Percentiles rank a stretch among this genome's conserved stretches.
phyloP scores from a whole-genome alignment of 306 rosid genomes.

The Cucurbita argyrosperma region DNA sequence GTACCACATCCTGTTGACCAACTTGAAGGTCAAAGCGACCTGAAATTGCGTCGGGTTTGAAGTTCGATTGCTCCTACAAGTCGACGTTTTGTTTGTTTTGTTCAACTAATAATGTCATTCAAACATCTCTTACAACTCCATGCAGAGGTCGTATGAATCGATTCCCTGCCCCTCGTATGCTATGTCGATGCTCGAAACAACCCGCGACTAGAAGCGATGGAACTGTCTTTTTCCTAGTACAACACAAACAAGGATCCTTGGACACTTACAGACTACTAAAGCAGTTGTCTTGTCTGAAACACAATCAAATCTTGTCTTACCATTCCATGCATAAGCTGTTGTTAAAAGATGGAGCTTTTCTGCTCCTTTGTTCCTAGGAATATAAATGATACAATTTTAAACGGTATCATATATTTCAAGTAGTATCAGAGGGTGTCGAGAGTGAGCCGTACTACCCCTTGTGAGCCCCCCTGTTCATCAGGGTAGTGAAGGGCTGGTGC shows the following conservation, averaged over 20 bases:
- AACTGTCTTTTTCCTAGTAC: constrained; percentile 15
- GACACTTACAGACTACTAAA: background rate
- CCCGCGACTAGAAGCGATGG: constrained; percentile 10
- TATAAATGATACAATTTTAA: constrained; percentile 1
- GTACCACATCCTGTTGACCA: constrained; percentile 21
- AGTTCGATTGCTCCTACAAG: constrained; percentile 28
- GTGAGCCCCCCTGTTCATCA: constrained; percentile 12
- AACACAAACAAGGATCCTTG: background rate
- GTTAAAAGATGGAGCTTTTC: constrained; percentile 21
- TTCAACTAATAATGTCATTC: background rate
- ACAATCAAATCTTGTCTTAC: constrained; percentile 10
- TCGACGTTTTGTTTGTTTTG: background rate
- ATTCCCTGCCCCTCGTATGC: constrained; percentile 18
- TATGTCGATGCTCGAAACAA: constrained; percentile 11
- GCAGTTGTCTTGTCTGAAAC: background rate
- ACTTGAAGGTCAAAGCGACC: constrained; percentile 18
- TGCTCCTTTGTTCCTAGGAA: constrained; percentile 20
- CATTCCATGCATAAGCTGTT: constrained; percentile 21
- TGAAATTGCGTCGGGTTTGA: constrained; percentile 17
- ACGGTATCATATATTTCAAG: background rate
- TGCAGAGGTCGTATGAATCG: constrained; percentile 6
- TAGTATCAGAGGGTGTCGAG: background rate
- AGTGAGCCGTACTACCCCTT: constrained; percentile 12
- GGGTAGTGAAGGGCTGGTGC: constrained; percentile 11
- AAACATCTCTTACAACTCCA: constrained; percentile 23